Evolutionary conservation across 257 asterid species (phyloP), one percentile per base, ranked within the genome.

Genomic region (Solanum sparsipilum): DNA sequence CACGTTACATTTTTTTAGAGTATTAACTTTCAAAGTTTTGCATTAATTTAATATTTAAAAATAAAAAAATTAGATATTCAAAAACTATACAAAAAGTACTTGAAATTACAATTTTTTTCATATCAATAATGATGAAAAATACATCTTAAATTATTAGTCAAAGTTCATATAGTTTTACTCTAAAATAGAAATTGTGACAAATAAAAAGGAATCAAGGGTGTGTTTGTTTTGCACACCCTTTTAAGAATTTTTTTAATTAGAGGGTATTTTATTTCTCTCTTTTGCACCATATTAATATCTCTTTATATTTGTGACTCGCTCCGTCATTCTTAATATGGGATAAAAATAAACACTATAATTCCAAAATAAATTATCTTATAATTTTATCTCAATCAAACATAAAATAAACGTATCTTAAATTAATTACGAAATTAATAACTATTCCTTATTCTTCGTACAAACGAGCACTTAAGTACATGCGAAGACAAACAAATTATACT

Each of bases 281-380:
- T 63, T 63, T 63, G 3, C 6, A 23, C 27, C 31, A 23, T 9
- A 60, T 4, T 60, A 63, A 23, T 9, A 60, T 63, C 71, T 23
- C 29, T 60, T 23, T 63, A 23, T 63, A 63, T 10, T 60, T 23
- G 27, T 9, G 15, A 63, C 15, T 63, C 9, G 1, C 23, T 2
- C 0, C 0, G 4, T 52, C 3, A 9, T n/a, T 4, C 0, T 63
- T 10, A 23, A 9, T 63, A 0, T 63, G 7, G 0, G 1, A 4
- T 63, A 63, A 23, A 9, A 23, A 63, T 23, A 63, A 63, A 23
- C 0, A 4, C 4, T 23, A 23, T 0, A 8, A 60, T 23, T 0
- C 1, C 0, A 10, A 4, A 4, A 10, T 1, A 63, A 63, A 10
- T 63, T 23, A 63, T 63, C 0, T 4, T 9, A 5, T 0, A 4